Base-by-base conservation (phyloP, 2,329 filamentous ascomycete genomes). In the Beauveria medogensis region DNA sequence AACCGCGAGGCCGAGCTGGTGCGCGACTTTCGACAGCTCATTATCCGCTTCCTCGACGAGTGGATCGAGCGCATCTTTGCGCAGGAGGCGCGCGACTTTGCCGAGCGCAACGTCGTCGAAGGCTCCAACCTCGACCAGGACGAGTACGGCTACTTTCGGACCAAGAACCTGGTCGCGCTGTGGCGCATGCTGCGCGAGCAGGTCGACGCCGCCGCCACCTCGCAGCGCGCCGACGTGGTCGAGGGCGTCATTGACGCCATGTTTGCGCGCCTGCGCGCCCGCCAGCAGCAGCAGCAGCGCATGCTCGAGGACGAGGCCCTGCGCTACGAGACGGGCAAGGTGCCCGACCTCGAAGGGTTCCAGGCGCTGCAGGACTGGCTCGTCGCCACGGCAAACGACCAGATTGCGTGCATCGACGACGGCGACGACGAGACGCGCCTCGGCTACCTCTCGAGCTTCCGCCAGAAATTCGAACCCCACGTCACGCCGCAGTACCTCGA, bases 141-240 rank as follows among this genome's bases (percentile, higher is more conserved):
- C 73, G 87, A 92, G 70, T 92, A 95, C 72, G 91, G 91, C 63
- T 92, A 91, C 72, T 92, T 96, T 76, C 88, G 93, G 55, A 97
- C 92, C 56, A 92, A 90, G 75, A 96, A 92, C 63, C 80, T 96
- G 59, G 89, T 92, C 60, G 92, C 96, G 69, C 89, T 97, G 80
- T 99, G 95, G 92, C 89, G 92, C 63, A 97, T 99, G 92, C 80
- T 99, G 64, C 87, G 90, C 66, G 93, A 99, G 74, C 94, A 99
- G 74, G 83, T 96, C 40, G 85, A 89, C 64, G 91, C 92, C 0
- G 92, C 92, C 5, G 87, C 86, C 46, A 89, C 90, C 68, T 96
- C 92, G 50, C 84, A 92, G 69, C 89, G 94, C 56, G 83, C 87
- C 60, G 94, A 97, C 70, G 92, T 99, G 0, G 88, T 93, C 9